Percentiles rank a stretch among this genome's conserved stretches.
Conservation (phyloP, 306 rosid species). For the Macrotyloma uniflorum region DNA sequence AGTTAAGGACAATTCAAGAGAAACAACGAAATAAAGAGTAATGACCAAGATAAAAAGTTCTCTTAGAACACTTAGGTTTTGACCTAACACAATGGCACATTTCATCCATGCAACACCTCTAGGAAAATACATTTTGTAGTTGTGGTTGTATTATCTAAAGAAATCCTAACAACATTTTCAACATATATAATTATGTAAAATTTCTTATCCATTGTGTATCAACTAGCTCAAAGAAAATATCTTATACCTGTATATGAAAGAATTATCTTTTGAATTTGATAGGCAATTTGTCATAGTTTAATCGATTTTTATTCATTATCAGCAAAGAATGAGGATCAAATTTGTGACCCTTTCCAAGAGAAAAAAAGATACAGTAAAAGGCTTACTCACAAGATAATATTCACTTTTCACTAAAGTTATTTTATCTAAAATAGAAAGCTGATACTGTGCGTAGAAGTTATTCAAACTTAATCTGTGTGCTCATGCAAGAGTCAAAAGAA, state of each 20-base stretch:
- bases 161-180: slow-evolving; percentile 2
- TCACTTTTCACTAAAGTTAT: neutral
- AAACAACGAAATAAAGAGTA: neutral
- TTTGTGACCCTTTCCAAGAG: neutral
- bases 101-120: neutral
- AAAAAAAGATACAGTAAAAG: neutral
- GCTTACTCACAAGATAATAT: neutral
- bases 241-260: too few species aligned
- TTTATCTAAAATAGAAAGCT: slow-evolving; percentile 12
- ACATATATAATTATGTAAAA: neutral
- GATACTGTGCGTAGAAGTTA: neutral
- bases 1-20: neutral
- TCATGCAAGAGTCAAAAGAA: neutral
- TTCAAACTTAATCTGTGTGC: neutral
- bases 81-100: neutral
- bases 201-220: neutral
- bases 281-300: neutral
- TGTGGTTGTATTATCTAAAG: neutral
- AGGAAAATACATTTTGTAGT: neutral
- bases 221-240: neutral
- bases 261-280: too few species aligned
- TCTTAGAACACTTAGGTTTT: neutral
- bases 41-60: neutral
- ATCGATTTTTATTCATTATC: neutral
- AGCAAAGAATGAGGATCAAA: neutral